Percentiles rank a stretch among this genome's conserved stretches.
Evolutionary conservation across 192 early-diverging fungal genomes (phyloP).

Genomic region (Mortierella antarctica): DNA sequence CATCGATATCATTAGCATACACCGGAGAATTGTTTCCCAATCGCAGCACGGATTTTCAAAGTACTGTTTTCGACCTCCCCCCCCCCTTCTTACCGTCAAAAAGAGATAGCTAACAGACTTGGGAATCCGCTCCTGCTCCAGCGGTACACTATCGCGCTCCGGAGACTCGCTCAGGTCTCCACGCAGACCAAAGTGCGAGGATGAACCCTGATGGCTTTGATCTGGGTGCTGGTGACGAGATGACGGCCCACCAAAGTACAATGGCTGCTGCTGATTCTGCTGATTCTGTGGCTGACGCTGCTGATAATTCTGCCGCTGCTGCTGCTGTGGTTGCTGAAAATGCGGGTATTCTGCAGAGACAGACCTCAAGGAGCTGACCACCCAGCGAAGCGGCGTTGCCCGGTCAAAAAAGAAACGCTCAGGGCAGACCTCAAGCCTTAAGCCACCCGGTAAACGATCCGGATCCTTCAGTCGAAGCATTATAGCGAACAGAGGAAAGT

Average conservation of each 20-base stretch:
- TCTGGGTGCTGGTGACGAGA: conserved; percentile 8
- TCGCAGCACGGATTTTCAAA: not conserved
- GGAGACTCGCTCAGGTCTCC: not conserved
- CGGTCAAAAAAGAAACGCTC: conserved; percentile 42
- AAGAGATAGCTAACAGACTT: conserved; percentile 54
- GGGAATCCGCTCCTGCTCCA: conserved; percentile 29
- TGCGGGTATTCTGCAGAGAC: conserved; percentile 5
- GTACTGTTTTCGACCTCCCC: too few species aligned
- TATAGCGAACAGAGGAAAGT: conserved; percentile 97
- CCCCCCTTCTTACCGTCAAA: conserved; percentile 32
- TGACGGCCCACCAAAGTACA: not conserved
- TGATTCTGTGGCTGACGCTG: not conserved
- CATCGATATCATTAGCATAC: not conserved
- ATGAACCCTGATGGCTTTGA: conserved; percentile 2
- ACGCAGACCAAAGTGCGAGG: not conserved
- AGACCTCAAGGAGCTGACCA: conserved; percentile 28
- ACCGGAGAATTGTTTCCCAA: not conserved
- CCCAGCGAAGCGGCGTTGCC: conserved; percentile 30
- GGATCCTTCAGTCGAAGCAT: conserved; percentile 90
- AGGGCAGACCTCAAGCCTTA: conserved; percentile 38
- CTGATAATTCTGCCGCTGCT: conserved; percentile 15
- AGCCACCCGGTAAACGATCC: conserved; percentile 83
- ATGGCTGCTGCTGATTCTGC: not conserved
- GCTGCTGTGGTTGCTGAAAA: conserved; percentile 19
- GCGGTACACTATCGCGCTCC: not conserved